Evolutionary conservation across 2,329 filamentous ascomycete genomes (phyloP).

Genomic region (Ascosphaera acerosa): DNA sequence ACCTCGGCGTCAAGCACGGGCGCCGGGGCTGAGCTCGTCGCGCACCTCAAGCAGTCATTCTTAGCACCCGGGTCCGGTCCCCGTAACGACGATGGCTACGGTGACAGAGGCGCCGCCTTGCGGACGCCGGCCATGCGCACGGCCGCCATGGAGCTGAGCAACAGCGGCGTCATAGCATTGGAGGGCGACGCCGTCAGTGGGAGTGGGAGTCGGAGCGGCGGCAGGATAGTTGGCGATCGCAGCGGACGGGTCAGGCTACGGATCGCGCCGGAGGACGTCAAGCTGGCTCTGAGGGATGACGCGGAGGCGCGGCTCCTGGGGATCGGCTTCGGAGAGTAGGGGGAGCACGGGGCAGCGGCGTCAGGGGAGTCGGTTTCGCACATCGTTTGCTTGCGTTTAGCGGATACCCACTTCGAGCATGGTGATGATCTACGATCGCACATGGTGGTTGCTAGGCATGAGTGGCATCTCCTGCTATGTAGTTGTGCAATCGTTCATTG

Average conservation of each 20-base stretch:
- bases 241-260: conserved; percentile 68
- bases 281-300: conserved; percentile 69
- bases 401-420: no score
- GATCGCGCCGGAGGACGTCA: conserved; percentile 76
- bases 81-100: conserved; percentile 6
- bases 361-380: no score
- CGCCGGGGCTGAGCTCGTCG: conserved; percentile 27
- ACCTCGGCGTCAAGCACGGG: conserved; percentile 15
- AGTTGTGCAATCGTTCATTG: no score
- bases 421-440: no score
- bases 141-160: conserved; percentile 60
- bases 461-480: no score
- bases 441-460: no score
- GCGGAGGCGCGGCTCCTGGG: conserved; percentile 61
- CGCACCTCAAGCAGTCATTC: conserved; percentile 35
- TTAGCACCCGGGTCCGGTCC: conserved; percentile 18
- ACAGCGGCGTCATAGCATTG: conserved; percentile 66
- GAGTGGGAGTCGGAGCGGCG: conserved; percentile 8
- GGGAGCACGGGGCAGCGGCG: no score
- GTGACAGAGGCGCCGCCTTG: conserved; percentile 9
- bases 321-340: conserved; percentile 22
- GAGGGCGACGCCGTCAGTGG: conserved; percentile 25
- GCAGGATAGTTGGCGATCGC: conserved; percentile 41
- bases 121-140: conserved; percentile 36
- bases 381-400: no score